Evolutionary conservation across 768 basidiomycete species (phyloP).

Genomic region (Rhodosporidiobolus sp.): DNA sequence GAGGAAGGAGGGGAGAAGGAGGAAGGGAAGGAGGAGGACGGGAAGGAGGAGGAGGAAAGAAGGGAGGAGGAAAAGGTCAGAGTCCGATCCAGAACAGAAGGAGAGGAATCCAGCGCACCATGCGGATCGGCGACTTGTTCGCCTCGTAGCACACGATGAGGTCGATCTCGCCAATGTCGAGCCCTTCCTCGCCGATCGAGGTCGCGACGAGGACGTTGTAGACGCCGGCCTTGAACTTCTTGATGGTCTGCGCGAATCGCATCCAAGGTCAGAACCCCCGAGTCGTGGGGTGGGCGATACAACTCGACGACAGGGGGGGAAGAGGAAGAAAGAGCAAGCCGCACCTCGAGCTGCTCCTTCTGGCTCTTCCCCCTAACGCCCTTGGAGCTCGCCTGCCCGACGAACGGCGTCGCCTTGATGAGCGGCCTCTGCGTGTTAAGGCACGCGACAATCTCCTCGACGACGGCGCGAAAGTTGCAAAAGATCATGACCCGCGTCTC

Average conservation of each 20-base stretch:
- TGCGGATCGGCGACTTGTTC: conserved; percentile 91
- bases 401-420: conserved; percentile 76
- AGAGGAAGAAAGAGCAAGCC: conserved; percentile 38
- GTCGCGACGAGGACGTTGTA: conserved; percentile 93
- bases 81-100: background rate
- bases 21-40: no score
- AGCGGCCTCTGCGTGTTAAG: conserved; percentile 68
- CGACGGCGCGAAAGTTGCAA: conserved; percentile 79
- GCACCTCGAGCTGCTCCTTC: conserved; percentile 83
- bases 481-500: conserved; percentile 80
- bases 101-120: conserved; percentile 58
- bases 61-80: background rate
- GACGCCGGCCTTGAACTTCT: conserved; percentile 77
- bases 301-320: no score
- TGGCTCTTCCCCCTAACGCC: conserved; percentile 86
- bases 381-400: conserved; percentile 79
- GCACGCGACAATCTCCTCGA: conserved; percentile 82
- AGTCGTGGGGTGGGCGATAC: no score
- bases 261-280: no score
- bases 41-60: background rate
- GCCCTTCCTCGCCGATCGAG: conserved; percentile 94
- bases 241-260: conserved; percentile 62
- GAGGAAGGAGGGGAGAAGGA: background rate
- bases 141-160: conserved; percentile 94
- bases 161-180: conserved; percentile 97